Conservation (phyloP, 2,329 filamentous ascomycete species). For the Colletotrichum filicis region DNA sequence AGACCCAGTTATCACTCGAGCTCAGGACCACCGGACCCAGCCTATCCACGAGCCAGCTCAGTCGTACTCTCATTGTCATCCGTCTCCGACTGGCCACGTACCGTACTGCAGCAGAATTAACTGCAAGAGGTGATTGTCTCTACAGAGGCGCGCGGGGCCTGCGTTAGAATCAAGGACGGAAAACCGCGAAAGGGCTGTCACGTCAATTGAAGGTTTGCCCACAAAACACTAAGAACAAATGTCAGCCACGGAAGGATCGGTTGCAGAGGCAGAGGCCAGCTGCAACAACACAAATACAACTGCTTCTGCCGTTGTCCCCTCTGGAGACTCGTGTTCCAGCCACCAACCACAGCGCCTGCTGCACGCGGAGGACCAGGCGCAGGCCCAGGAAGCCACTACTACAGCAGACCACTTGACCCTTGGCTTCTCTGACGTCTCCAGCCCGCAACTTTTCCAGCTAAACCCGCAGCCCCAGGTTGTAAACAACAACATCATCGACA, state of each 20-base stretch:
- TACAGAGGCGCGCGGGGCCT: constrained; percentile 14
- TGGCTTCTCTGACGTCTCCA: constrained; percentile 54
- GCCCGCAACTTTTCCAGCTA: constrained; percentile 51
- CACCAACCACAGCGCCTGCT: constrained; percentile 23
- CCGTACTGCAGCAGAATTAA: not conserved
- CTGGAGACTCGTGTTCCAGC: not conserved
- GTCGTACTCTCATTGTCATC: not conserved
- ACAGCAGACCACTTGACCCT: constrained; percentile 39
- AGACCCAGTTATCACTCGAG: constrained; percentile 32
- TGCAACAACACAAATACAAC: constrained; percentile 4
- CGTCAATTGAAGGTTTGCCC: not conserved
- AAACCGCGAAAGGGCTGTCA: not conserved
- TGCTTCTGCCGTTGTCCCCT: constrained; percentile 12
- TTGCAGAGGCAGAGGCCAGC: constrained; percentile 12
- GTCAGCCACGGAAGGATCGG: constrained; percentile 9
- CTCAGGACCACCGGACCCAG: constrained; percentile 32
- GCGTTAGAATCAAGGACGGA: not conserved
- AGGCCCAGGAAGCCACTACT: constrained; percentile 11
- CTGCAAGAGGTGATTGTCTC: not conserved
- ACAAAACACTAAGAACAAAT: constrained; percentile 19
- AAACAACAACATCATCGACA: constrained; percentile 38
- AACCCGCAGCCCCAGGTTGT: constrained; percentile 31
- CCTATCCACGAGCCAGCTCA: constrained; percentile 26
- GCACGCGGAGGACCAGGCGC: constrained; percentile 8
- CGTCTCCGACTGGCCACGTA: constrained; percentile 16